Base-by-base conservation (phyloP, 495 filamentous ascomycete species). In the Podospora sp. region DNA sequence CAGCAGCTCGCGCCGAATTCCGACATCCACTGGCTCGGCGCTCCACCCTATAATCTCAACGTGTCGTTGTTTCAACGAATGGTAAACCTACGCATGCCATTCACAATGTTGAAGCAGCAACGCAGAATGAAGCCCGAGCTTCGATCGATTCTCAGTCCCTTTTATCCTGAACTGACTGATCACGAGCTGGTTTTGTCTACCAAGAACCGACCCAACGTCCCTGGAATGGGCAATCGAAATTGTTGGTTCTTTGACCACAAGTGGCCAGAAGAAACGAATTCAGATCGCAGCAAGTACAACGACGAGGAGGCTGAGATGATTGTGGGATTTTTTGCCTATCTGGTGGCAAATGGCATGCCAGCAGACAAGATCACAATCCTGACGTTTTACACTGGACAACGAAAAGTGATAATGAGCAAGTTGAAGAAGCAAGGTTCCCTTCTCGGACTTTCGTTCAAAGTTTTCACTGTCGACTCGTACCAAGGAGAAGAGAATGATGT, bases 401-500 rank as follows among this genome's bases (percentile, higher is more conserved):
- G 88, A 49, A 91, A 91, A 70, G 74, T 80, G 4, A 78, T 97
- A 9, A 68, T 88, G 0, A 81, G 75, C 35, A 71, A 78, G 1
- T 73, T 94, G 55, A 85, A 77, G 52, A 76, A 67, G 21, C 81
- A 88, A 55, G 67, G 74, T 0, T 82, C 85, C 57, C 78, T 92
- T 0, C 73, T 76, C 65, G 79, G 77, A 7, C 61, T 69, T 0
- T 73, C 76, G 36, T 84, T 90, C 71, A 93, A 91, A 25, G 88
- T 97, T 0, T 84, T 82, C 49, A 97, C 95, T 0, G 92, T 98
- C 0, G 95, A 98, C 72, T 93, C 91, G 0, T 97, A 94, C 75
- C 95, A 98, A 73, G 94, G 94, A 27, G 93, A 97, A 73, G 93
- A 98, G 71, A 97, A 97, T 70, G 92, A 92, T 21, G 81, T 97